Conservation (phyloP, 2,329 filamentous ascomycete genomes). For the Dothistroma pini region DNA sequence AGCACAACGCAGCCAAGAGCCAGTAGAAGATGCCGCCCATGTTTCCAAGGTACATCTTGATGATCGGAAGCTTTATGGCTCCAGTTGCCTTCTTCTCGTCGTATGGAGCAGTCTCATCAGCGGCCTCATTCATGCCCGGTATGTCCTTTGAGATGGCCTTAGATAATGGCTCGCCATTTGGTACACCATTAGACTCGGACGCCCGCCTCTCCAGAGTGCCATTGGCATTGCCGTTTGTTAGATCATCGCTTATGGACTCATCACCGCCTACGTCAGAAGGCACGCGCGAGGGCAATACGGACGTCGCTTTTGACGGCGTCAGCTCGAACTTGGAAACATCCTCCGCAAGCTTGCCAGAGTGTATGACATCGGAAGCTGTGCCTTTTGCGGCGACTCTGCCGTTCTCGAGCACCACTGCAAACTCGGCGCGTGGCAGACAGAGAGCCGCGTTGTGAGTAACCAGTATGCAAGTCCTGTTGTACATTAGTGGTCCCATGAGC, state of each 20-base stretch:
- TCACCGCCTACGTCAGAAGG: conserved; percentile 69
- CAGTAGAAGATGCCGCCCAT: conserved; percentile 99
- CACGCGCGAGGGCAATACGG: conserved; percentile 71
- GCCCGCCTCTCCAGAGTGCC: conserved; percentile 38
- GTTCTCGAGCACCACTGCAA: conserved; percentile 82
- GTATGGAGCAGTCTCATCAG: conserved; percentile 50
- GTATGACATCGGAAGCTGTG: conserved; percentile 71
- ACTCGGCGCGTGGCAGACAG: conserved; percentile 74
- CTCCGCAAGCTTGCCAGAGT: conserved; percentile 83
- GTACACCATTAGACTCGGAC: conserved; percentile 37
- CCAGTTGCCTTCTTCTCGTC: conserved; percentile 76
- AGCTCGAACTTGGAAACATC: conserved; percentile 68
- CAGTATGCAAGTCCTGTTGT: conserved; percentile 81
- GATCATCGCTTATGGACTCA: conserved; percentile 39
- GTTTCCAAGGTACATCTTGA: conserved; percentile 76
- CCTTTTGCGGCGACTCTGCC: conserved; percentile 76
- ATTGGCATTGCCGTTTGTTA: conserved; percentile 42
- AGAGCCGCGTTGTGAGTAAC: conserved; percentile 95
- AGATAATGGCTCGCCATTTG: conserved; percentile 46
- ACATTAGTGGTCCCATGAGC: conserved; percentile 85
- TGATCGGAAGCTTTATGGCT: conserved; percentile 81
- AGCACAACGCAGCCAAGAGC: conserved; percentile 69
- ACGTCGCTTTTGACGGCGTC: conserved; percentile 65
- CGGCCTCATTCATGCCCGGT: conserved; percentile 35
- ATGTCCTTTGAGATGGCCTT: conserved; percentile 42